Base-by-base conservation (phyloP, 345 rosid species). In the Angophora floribunda region DNA sequence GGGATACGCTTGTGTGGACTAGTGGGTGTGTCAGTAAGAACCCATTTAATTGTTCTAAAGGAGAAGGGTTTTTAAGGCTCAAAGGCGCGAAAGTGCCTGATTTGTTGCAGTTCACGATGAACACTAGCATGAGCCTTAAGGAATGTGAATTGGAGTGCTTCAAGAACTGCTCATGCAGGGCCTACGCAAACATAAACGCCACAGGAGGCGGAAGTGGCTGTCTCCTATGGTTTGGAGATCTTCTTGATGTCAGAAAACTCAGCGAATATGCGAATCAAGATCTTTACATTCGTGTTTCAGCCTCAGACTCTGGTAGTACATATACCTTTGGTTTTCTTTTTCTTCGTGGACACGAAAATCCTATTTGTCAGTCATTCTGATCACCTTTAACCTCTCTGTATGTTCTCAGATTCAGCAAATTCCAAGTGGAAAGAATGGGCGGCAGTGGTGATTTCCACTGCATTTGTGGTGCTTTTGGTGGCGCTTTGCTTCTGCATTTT, bases 21-120 rank as follows among this genome's bases (percentile, higher is more conserved):
- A 92, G 57, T 7, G 92, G 93, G 4, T 91, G 93, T 79, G 89
- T 88, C 32, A 88, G 89, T 87, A 89, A 91, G 86, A 85, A 78
- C 32, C 67, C 70, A 13, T 30, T 78, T 9, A 51, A 30, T 19
- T 89, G 89, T 49, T 50, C 52, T 7, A 26, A 67, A 79, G 78
- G 47, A 85, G 90, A 89, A 55, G 87, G 90, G 24, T 89, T 89
- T 53, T 15, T 67, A 49, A 88, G 85, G 87, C 75, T 87, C 44
- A 52, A 47, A 2, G 75, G 85, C 9, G 32, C 89, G 36, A 92
- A 92, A 88, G 36, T 89, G 49, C 92, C 92, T 7, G 92, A 89
- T 63, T 36, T 87, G 13, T 63, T 86, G 21, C 59, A 65, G 36
- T 80, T 57, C 52, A 28, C 47, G 49, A 67, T 51, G 5, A 87